Percentiles rank a stretch among this genome's conserved stretches.
Conservation (phyloP, 169 alveolate genomes). For the Eimeria praecox region DNA sequence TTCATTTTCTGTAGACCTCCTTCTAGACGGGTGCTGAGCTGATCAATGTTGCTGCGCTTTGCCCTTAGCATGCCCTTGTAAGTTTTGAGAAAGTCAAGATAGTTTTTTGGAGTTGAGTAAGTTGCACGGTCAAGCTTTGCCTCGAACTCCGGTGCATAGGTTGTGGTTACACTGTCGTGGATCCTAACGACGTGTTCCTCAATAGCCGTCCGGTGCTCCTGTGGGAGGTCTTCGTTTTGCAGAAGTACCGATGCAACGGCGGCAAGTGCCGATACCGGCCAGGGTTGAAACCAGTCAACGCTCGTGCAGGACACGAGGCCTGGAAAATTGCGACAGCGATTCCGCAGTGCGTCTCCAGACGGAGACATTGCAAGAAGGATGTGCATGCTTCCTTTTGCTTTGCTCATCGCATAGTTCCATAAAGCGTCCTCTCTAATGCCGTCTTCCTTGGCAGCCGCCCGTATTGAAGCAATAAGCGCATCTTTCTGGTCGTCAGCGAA, state of each 20-base stretch:
- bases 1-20: conserved; percentile 93
- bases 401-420: conserved; percentile 85
- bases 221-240: conserved; percentile 85
- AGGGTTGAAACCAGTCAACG: conserved; percentile 98
- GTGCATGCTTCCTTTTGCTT: conserved; percentile 92
- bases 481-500: conserved; percentile 95
- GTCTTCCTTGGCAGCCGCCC: conserved; percentile 90
- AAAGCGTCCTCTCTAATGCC: conserved; percentile 90
- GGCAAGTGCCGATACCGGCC: conserved; percentile 96
- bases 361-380: conserved; percentile 95
- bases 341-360: conserved; percentile 93
- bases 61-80: conserved; percentile 87
- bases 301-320: conserved; percentile 98
- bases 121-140: conserved; percentile 90
- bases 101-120: conserved; percentile 95
- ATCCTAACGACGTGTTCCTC: conserved; percentile 91
- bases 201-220: conserved; percentile 88
- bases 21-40: conserved; percentile 90
- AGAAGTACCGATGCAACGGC: conserved; percentile 96
- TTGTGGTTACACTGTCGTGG: conserved; percentile 90
- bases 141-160: conserved; percentile 92
- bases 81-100: conserved; percentile 93
- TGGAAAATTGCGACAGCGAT: conserved; percentile 96
- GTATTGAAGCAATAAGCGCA: conserved; percentile 88
- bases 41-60: conserved; percentile 90